Conservation (phyloP, 1,284 basidiomycete genomes). For the Taiwanofungus camphoratus region DNA sequence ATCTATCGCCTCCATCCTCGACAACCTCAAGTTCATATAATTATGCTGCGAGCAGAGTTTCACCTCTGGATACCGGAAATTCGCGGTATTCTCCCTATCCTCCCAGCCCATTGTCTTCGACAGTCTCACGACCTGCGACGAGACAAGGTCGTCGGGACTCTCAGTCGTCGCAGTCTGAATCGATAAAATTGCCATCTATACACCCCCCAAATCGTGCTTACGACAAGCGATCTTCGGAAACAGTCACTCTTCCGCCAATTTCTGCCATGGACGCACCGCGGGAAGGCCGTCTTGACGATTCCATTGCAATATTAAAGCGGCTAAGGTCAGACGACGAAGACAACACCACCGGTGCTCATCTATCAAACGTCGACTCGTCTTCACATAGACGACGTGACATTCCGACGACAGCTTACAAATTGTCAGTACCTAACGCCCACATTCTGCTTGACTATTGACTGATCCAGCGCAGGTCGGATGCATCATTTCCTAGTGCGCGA, state of each 20-base stretch:
- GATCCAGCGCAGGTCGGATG: conserved; percentile 24
- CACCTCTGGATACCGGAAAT: conserved; percentile 11
- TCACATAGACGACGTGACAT: conserved; percentile 16
- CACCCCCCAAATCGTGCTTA: conserved; percentile 16
- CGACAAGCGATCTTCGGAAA: conserved; percentile 20
- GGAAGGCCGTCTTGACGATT: conserved; percentile 46
- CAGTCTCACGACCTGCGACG: conserved; percentile 8
- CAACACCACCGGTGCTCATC: conserved; percentile 1
- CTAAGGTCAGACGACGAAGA: conserved; percentile 44
- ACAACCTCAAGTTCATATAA: conserved; percentile 7
- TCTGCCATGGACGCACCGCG: conserved; percentile 57
- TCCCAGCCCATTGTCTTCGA: conserved; percentile 26
- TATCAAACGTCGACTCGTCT: neutral
- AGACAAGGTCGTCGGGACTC: conserved; percentile 8
- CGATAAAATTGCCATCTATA: conserved; percentile 9
- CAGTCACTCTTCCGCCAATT: conserved; percentile 53
- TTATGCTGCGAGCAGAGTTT: conserved; percentile 11
- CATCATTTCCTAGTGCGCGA: conserved; percentile 4
- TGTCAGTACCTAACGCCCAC: conserved; percentile 14
- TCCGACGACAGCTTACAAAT: conserved; percentile 11
- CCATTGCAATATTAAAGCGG: conserved; percentile 55
- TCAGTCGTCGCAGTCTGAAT: conserved; percentile 11
- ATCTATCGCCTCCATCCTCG: conserved; percentile 11
- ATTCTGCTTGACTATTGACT: neutral
- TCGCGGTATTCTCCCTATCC: conserved; percentile 38